These are phyloP conservation scores for Cinnamomum micranthum DNA, from an alignment of 164 flowering plant genomes.

Conservation along the genomic window DNA sequence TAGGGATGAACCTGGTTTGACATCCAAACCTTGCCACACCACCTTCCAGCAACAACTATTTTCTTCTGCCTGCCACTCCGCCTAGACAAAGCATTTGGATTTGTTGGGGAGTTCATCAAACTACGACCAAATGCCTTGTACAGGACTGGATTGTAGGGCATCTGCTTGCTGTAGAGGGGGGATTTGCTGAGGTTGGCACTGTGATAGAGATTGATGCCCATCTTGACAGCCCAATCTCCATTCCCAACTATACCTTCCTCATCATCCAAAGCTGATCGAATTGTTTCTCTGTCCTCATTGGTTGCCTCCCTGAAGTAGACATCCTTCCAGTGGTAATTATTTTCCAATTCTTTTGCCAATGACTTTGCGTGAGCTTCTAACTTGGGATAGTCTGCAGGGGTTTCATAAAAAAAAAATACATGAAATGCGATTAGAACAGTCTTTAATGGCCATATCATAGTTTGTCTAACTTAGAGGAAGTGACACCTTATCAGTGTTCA, in stretches of 20 bases:
- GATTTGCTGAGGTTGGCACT: constrained; percentile 83
- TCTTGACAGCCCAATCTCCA: constrained; percentile 96
- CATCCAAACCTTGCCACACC: constrained; percentile 99
- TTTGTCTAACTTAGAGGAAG: too few relatives aligned
- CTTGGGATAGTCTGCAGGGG: constrained; percentile 73
- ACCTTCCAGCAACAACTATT: constrained; percentile 79
- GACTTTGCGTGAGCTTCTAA: constrained; percentile 70
- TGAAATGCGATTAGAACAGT: not conserved
- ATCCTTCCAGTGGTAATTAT: constrained; percentile 55
- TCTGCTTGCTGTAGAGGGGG: constrained; percentile 87
- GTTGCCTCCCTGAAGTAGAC: constrained; percentile 51
- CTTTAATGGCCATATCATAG: too few relatives aligned
- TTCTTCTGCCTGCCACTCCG: constrained; percentile 58
- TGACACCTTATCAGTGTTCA: too few relatives aligned
- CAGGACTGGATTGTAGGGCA: constrained; percentile 84
- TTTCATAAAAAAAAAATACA: not conserved
- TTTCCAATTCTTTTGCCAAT: constrained; percentile 65
- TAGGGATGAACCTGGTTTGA: constrained; percentile 88
- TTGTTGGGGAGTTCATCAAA: constrained; percentile 35
- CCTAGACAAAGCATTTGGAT: constrained; percentile 29
- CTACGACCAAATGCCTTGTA: constrained; percentile 78
- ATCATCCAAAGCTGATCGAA: constrained; percentile 58
- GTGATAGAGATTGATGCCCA: constrained; percentile 85
- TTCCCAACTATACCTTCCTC: constrained; percentile 66
- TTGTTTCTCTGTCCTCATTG: constrained; percentile 55